Conservation (phyloP, 23 red algal species). For the Chondrus crispus region DNA sequence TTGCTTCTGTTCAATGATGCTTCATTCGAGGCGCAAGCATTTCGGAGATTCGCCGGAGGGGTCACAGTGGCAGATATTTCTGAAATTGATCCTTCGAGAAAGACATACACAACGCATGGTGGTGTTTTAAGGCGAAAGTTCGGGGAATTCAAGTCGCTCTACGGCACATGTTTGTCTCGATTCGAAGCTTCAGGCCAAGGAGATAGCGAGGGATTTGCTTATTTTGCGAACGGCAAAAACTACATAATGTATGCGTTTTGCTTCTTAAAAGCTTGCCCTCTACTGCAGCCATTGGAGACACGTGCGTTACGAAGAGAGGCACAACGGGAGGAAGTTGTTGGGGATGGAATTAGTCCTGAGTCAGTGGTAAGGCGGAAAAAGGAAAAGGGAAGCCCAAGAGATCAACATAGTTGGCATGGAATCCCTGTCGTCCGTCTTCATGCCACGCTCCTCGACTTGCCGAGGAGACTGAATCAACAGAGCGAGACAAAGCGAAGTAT, state of each 20-base stretch:
- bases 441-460: background rate
- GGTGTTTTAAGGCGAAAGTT: background rate
- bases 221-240: background rate
- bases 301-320: background rate
- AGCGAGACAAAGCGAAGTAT: background rate
- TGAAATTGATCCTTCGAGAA: background rate
- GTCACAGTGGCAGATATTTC: background rate
- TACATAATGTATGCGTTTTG: background rate
- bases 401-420: slow-evolving; percentile 34
- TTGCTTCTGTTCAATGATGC: background rate
- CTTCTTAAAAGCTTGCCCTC: background rate
- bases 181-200: background rate
- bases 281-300: background rate
- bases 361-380: background rate
- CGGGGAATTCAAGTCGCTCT: background rate
- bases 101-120: background rate
- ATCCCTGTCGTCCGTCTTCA: background rate
- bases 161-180: background rate
- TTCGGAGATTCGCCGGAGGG: background rate
- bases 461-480: background rate
- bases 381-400: background rate
- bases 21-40: background rate
- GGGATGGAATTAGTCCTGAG: background rate
- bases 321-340: background rate
- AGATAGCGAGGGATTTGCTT: background rate